Evolutionary conservation across 2,329 filamentous ascomycete genomes (phyloP).

Genomic region (Aspergillus sp.): DNA sequence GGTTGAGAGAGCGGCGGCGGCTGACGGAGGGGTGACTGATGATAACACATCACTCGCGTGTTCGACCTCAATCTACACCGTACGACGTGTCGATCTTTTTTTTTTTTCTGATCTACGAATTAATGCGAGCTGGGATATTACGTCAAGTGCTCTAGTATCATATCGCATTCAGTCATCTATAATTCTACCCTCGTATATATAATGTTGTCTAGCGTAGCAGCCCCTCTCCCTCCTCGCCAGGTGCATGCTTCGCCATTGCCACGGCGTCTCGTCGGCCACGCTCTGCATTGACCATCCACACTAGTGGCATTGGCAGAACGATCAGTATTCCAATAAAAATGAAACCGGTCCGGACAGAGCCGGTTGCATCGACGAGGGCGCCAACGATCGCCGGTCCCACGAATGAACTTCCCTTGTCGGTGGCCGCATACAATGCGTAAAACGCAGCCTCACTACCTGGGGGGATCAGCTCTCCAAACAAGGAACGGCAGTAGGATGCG

Average conservation of each 20-base stretch:
- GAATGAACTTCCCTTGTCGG: slow-evolving; percentile 86
- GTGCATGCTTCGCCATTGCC: slow-evolving; percentile 30
- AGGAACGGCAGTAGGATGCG: slow-evolving; percentile 78
- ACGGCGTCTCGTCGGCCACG: slow-evolving; percentile 35
- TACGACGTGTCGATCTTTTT: too few species aligned
- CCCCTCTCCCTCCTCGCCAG: slow-evolving; percentile 30
- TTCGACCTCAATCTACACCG: background rate
- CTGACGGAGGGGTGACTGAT: background rate
- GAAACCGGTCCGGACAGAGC: slow-evolving; percentile 77
- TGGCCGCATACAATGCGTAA: slow-evolving; percentile 90
- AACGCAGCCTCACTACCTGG: slow-evolving; percentile 89
- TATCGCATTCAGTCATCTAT: too few species aligned
- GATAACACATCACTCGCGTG: background rate
- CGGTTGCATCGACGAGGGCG: slow-evolving; percentile 75
- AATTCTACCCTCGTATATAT: too few species aligned
- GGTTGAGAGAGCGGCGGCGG: too few species aligned
- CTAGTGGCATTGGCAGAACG: slow-evolving; percentile 73
- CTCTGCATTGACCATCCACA: slow-evolving; percentile 65
- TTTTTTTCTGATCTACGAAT: too few species aligned
- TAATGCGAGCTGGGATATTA: too few species aligned
- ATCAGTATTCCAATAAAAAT: slow-evolving; percentile 85
- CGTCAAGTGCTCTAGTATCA: too few species aligned
- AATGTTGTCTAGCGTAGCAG: slow-evolving; percentile 17
- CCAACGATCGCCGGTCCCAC: slow-evolving; percentile 91
- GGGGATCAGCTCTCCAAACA: slow-evolving; percentile 86